phyloP scores from a whole-genome alignment of 2,329 filamentous ascomycete species.

The Bimuria novae-zelandiae region DNA sequence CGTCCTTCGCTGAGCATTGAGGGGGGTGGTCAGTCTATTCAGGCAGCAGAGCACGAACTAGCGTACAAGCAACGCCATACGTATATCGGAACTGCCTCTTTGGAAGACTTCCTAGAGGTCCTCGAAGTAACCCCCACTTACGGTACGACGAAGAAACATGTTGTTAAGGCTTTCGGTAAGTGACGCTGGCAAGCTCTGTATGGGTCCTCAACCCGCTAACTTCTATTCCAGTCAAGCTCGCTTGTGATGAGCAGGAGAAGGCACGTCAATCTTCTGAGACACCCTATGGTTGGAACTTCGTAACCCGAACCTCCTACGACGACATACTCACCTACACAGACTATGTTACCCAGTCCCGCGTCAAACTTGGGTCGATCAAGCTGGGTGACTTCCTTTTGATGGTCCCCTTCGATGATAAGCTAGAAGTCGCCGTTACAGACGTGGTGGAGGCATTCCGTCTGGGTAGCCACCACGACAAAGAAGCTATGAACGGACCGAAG shows the following conservation, averaged over 20 bases:
- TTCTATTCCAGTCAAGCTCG: slow-evolving; percentile 15
- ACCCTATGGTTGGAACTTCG: slow-evolving; percentile 31
- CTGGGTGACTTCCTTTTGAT: slow-evolving; percentile 32
- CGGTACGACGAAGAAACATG: slow-evolving; percentile 24
- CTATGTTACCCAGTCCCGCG: slow-evolving; percentile 28
- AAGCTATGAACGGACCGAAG: slow-evolving; percentile 14
- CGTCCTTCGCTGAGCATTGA: neutral
- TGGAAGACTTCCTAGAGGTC: slow-evolving; percentile 34
- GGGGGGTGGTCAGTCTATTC: neutral
- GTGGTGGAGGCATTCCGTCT: slow-evolving; percentile 37
- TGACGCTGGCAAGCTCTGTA: neutral
- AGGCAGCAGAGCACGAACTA: slow-evolving; percentile 30
- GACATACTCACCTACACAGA: slow-evolving; percentile 19
- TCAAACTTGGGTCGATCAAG: slow-evolving; percentile 33
- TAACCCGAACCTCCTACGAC: slow-evolving; percentile 28
- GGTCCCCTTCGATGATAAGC: slow-evolving; percentile 28
- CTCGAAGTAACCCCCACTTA: slow-evolving; percentile 27
- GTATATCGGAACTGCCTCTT: slow-evolving; percentile 38
- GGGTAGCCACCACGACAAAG: slow-evolving; percentile 31
- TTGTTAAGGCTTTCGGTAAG: slow-evolving; percentile 29
- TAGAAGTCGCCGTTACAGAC: slow-evolving; percentile 20
- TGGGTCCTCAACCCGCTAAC: neutral
- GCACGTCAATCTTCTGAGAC: slow-evolving; percentile 29
- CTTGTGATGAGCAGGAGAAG: slow-evolving; percentile 32
- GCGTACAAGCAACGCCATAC: slow-evolving; percentile 42